Evolutionary conservation across 441 rosid species (phyloP), one percentile per base, ranked within the genome.

Genomic region (Gossypium gossypioides): DNA sequence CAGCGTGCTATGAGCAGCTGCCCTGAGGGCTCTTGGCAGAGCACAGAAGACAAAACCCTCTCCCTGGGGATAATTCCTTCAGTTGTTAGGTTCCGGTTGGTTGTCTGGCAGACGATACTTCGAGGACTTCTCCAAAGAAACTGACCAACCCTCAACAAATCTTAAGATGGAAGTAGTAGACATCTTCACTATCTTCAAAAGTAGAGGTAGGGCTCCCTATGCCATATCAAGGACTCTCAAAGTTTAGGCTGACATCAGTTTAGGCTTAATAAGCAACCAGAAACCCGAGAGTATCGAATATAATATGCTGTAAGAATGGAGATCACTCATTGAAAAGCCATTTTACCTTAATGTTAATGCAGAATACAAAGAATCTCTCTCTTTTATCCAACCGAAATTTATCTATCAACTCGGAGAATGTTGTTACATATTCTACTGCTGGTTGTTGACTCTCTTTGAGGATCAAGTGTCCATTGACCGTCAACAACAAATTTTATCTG

Each of bases 401-500:
- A 87, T 78, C 83, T 54, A 15, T 77, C 77, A 8, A 91, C 97
- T 75, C 69, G 84, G 66, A 93, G 88, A 78, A 89, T 76, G 76
- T 89, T 93, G 88, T 93, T 93, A 62, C 78, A 78, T 73, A 93
- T 79, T 77, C 86, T 81, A 71, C 85, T 86, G 76, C 6, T 77
- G 75, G 81, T 83, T 65, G 85, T 84, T 0, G 85, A 77, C 69
- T 89, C 92, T 78, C 75, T 79, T 70, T 81, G 77, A 34, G 91
- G 90, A 82, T 93, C 94, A 22, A 81, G 70, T 64, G 10, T 84
- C 98, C 97, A 93, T 37, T 87, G 85, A 44, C 90, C 96, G 22
- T 89, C 98, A 60, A 93, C 89, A 27, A 93, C 77, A 80, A 93
- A 91, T 78, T 91, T 93, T 64, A 91, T 84, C 91, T 89, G 84